These are phyloP conservation scores for Peniophora sp. DNA, from an alignment of 1,284 basidiomycete genomes.

Conservation along the genomic window DNA sequence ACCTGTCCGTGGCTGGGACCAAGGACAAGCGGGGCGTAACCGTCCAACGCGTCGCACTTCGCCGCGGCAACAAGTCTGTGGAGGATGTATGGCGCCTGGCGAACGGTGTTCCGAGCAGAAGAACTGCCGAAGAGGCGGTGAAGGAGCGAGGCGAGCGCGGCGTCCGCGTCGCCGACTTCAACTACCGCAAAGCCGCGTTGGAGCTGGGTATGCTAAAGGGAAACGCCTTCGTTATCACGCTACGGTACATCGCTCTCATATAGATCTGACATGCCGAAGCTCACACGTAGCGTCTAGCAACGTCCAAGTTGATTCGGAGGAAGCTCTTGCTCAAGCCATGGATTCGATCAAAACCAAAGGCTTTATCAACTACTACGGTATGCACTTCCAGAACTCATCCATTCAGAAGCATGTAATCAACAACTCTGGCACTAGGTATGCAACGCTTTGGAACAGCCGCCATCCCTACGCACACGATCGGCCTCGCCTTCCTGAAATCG, in stretches of 20 bases:
- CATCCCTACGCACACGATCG: constrained; percentile 92
- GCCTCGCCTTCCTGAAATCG: constrained; percentile 79
- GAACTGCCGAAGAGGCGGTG: constrained; percentile 49
- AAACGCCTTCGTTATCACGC: constrained; percentile 91
- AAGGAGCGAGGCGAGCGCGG: constrained; percentile 83
- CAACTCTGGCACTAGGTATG: constrained; percentile 59
- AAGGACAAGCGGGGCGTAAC: constrained; percentile 99
- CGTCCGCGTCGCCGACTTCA: constrained; percentile 82
- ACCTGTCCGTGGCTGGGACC: constrained; percentile 88
- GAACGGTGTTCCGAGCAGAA: constrained; percentile 59
- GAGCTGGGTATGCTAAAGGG: constrained; percentile 95
- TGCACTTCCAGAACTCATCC: constrained; percentile 7
- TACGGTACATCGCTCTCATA: constrained; percentile 48
- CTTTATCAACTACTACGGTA: constrained; percentile 98
- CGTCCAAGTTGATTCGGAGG: constrained; percentile 67
- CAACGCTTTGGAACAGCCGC: constrained; percentile 97
- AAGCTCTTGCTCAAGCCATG: constrained; percentile 72
- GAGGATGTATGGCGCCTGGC: constrained; percentile 80
- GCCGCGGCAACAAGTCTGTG: constrained; percentile 72
- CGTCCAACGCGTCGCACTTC: constrained; percentile 84
- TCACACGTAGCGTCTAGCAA: constrained; percentile 46
- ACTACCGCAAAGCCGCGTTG: constrained; percentile 74
- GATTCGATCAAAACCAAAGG: constrained; percentile 78
- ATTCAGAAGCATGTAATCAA: constrained; percentile 2
- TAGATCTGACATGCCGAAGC: neutral